Conservation (phyloP, 2,329 filamentous ascomycete genomes). For the Elsinoe perseae region DNA sequence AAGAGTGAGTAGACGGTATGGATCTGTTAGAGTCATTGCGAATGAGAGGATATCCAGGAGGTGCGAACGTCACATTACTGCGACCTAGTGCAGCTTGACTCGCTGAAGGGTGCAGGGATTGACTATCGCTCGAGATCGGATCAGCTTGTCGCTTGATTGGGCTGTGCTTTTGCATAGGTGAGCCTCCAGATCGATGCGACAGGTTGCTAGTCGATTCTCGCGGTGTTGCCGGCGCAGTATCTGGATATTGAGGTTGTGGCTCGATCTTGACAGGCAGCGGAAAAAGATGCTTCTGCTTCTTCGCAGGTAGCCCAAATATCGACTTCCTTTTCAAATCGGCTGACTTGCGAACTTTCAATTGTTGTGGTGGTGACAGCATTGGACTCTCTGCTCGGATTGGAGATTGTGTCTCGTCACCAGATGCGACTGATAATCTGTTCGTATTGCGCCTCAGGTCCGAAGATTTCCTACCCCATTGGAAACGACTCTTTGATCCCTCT, state of each 20-base stretch:
- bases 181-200: slow-evolving; percentile 23
- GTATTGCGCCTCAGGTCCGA: neutral
- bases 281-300: slow-evolving; percentile 71
- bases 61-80: slow-evolving; percentile 37
- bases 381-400: slow-evolving; percentile 44
- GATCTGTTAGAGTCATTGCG: slow-evolving; percentile 57
- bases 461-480: slow-evolving; percentile 16
- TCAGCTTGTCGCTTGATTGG: slow-evolving; percentile 15
- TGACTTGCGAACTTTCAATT: slow-evolving; percentile 8
- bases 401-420: slow-evolving; percentile 41
- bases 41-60: slow-evolving; percentile 43
- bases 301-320: slow-evolving; percentile 73
- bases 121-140: neutral
- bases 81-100: slow-evolving; percentile 46
- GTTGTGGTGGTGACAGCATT: slow-evolving; percentile 29
- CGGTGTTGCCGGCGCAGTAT: slow-evolving; percentile 29
- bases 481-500: slow-evolving; percentile 2
- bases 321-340: slow-evolving; percentile 27
- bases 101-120: slow-evolving; percentile 33
- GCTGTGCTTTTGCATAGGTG: slow-evolving; percentile 18
- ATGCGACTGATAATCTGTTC: slow-evolving; percentile 5
- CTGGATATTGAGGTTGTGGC: slow-evolving; percentile 27
- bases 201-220: slow-evolving; percentile 28
- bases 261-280: slow-evolving; percentile 72
- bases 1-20: slow-evolving; percentile 56